Conservation (phyloP, 305 asterid species). For the Fraxinus greggii region DNA sequence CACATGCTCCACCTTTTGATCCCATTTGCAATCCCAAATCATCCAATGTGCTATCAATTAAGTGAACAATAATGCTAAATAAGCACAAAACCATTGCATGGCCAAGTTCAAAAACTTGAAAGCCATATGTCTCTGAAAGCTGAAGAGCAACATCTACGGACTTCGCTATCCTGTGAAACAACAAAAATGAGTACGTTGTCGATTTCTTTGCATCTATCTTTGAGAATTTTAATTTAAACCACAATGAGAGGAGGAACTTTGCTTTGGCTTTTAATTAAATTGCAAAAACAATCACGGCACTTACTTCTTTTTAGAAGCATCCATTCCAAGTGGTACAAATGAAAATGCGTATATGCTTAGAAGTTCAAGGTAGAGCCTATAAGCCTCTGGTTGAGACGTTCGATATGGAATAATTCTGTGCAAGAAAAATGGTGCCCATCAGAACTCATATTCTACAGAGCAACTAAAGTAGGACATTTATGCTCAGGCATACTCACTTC, state of each 20-base stretch:
- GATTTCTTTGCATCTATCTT: not conserved
- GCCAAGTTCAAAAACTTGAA: not conserved
- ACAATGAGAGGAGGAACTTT: not conserved
- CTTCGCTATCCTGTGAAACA: not conserved
- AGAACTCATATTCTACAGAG: not conserved
- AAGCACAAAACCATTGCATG: constrained; percentile 4
- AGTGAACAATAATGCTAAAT: not conserved
- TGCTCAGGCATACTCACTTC: not conserved
- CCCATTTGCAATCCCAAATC: constrained; percentile 10
- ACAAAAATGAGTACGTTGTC: not conserved
- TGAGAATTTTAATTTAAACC: not conserved
- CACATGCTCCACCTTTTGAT: not conserved
- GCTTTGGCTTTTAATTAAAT: not conserved
- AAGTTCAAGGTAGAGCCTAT: constrained; percentile 4
- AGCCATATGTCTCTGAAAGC: not conserved
- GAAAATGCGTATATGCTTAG: not conserved
- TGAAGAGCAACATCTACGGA: not conserved
- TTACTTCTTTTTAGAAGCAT: not conserved
- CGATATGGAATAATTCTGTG: constrained; percentile 1
- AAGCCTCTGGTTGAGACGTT: not conserved
- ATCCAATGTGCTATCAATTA: not conserved
- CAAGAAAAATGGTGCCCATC: not conserved
- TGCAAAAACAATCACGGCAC: not conserved
- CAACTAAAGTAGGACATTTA: not conserved
- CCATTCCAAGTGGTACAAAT: not conserved